phyloP scores from a whole-genome alignment of 352 stramenopile genomes.

The Globisporangium cystogenes region DNA sequence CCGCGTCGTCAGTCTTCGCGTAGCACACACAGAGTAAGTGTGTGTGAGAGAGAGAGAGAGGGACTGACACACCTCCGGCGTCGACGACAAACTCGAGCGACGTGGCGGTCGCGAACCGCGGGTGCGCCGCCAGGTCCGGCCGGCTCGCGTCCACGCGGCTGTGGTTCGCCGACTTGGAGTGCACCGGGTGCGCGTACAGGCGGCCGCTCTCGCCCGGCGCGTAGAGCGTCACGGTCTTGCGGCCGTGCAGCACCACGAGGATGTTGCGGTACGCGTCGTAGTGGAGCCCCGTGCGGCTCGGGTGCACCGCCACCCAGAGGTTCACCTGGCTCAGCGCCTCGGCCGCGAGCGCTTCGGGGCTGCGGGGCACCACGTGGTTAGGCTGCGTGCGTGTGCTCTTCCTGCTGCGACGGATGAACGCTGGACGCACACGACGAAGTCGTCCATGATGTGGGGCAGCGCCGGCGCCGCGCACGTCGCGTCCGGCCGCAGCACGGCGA shows the following conservation, averaged over 20 bases:
- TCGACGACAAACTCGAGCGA: constrained; percentile 26
- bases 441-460: constrained; percentile 50
- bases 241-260: constrained; percentile 60
- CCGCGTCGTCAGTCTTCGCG: no score
- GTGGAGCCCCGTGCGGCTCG: constrained; percentile 61
- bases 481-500: constrained; percentile 48
- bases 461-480: constrained; percentile 28
- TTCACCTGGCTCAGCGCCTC: constrained; percentile 76
- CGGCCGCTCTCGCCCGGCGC: constrained; percentile 45
- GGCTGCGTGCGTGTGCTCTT: no score
- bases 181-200: constrained; percentile 54
- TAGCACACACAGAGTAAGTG: no score
- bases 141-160: constrained; percentile 49
- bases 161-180: constrained; percentile 77
- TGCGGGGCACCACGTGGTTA: no score
- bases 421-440: constrained; percentile 47
- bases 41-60: no score
- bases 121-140: constrained; percentile 26
- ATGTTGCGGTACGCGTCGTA: constrained; percentile 85
- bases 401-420: no score
- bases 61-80: constrained; percentile 40
- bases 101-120: constrained; percentile 21
- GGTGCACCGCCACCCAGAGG: constrained; percentile 67
- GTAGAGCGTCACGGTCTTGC: constrained; percentile 70
- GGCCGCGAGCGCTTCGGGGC: constrained; percentile 30